Evolutionary conservation across 2,329 filamentous ascomycete genomes (phyloP), one percentile per base, ranked within the genome.

Genomic region (Aureobasidium musti): DNA sequence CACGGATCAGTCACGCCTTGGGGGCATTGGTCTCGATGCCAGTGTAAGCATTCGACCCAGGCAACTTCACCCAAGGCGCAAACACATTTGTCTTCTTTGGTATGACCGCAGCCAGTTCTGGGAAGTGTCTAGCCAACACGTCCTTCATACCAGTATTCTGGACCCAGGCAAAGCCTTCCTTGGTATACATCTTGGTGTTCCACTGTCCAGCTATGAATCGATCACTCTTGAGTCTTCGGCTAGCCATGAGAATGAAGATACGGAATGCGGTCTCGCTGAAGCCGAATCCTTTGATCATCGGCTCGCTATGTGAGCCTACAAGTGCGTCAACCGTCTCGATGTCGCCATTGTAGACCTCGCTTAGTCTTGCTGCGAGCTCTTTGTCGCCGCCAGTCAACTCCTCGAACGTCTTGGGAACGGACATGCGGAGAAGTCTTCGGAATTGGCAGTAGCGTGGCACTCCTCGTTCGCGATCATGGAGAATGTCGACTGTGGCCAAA

Each of bases 211-310:
- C 80, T 33, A 82, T 80, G 65, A 81, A 81, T 0, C 80, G 73
- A 72, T 82, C 80, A 21, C 78, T 80, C 74, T 81, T 82, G 21
- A 81, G 67, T 26, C 78, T 69, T 14, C 80, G 68, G 47, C 74
- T 77, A 1, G 80, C 80, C 79, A 82, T 82, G 1, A 81, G 68
- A 43, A 82, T 80, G 66, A 82, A 82, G 1, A 82, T 73, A 0
- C 80, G 71, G 68, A 82, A 82, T 1, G 80, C 80, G 2, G 80
- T 82, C 63, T 82, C 81, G 68, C 77, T 79, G 70, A 82, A 82
- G 0, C 80, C 81, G 60, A 82, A 82, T 0, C 80, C 81, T 37
- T 77, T 72, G 5, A 79, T 78, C 6, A 82, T 65, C 0, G 79
- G 79, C 70, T 82, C 81, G 52, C 76, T 74, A 37, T 78, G 77